Conservation (phyloP, 345 rosid genomes). For the Melastoma malabathricum region DNA sequence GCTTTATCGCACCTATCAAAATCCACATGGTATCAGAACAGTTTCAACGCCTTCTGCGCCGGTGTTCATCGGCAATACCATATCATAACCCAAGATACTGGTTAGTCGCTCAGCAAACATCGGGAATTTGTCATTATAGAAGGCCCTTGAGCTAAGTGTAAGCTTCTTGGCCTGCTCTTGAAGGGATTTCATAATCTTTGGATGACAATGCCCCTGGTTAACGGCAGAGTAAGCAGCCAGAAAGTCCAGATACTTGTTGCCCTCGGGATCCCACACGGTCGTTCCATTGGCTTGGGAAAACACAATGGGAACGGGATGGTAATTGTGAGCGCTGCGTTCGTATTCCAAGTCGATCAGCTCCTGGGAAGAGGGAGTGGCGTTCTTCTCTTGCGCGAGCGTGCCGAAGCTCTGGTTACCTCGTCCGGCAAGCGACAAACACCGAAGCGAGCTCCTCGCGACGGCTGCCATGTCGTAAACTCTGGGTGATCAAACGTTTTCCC, state of each 20-base stretch:
- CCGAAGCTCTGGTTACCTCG: slow-evolving; percentile 1
- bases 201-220: slow-evolving; percentile 99
- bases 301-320: slow-evolving; percentile 93
- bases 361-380: slow-evolving; percentile 29
- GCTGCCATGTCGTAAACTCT: neutral
- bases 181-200: slow-evolving; percentile 70
- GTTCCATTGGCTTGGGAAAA: slow-evolving; percentile 88
- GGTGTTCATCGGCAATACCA: slow-evolving; percentile 98
- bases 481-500: too few species aligned
- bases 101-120: slow-evolving; percentile 66
- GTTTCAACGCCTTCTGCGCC: slow-evolving; percentile 99
- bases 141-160: slow-evolving; percentile 82
- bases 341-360: slow-evolving; percentile 58
- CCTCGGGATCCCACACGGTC: slow-evolving; percentile 83
- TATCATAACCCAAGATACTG: slow-evolving; percentile 76
- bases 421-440: neutral
- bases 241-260: slow-evolving; percentile 82
- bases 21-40: slow-evolving; percentile 36
- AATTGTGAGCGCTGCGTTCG: slow-evolving; percentile 87
- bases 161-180: slow-evolving; percentile 76
- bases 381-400: neutral
- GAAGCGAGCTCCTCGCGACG: neutral
- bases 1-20: too few species aligned
- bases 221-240: slow-evolving; percentile 91
- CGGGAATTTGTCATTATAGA: slow-evolving; percentile 79